Percentiles rank a stretch among this genome's conserved stretches.
phyloP scores from a whole-genome alignment of 2,329 filamentous ascomycete species.

The Colletotrichum sp. region DNA sequence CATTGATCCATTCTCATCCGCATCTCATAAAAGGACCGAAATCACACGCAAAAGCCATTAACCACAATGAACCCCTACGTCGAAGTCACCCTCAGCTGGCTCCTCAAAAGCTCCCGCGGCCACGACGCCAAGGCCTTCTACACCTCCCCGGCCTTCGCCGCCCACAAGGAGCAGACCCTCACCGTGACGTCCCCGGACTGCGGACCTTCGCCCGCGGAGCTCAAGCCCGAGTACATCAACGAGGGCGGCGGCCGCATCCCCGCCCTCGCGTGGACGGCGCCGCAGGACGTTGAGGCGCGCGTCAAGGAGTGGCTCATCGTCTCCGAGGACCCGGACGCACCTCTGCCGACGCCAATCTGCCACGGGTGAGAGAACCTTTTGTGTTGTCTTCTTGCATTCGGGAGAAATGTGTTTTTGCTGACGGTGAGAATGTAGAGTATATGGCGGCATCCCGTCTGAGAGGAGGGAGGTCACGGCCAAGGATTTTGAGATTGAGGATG shows the following conservation, averaged over 20 bases:
- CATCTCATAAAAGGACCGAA: background rate
- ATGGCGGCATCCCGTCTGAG: slow-evolving; percentile 41
- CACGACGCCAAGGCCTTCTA: slow-evolving; percentile 44
- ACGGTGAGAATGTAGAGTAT: slow-evolving; percentile 29
- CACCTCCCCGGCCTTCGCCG: slow-evolving; percentile 38
- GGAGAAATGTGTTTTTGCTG: background rate
- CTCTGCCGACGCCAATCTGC: slow-evolving; percentile 46
- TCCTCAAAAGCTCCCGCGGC: slow-evolving; percentile 41
- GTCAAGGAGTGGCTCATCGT: slow-evolving; percentile 52
- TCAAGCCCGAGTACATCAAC: slow-evolving; percentile 41
- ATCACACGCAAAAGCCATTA: background rate
- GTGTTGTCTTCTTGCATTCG: accelerated
- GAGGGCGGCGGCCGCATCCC: slow-evolving; percentile 46
- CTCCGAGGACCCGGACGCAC: slow-evolving; percentile 52
- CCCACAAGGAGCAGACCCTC: slow-evolving; percentile 39
- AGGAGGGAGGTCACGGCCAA: slow-evolving; percentile 35
- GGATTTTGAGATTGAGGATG: slow-evolving; percentile 41
- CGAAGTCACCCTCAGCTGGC: slow-evolving; percentile 41
- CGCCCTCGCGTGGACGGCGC: slow-evolving; percentile 42
- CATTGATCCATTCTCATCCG: background rate
- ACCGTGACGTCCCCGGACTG: slow-evolving; percentile 43
- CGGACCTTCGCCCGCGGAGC: slow-evolving; percentile 38
- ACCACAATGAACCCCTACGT: slow-evolving; percentile 31
- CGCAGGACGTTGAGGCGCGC: slow-evolving; percentile 26
- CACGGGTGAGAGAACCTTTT: slow-evolving; percentile 41